Evolutionary conservation across 306 rosid genomes (phyloP).

Genomic region (Hippophae tibetana): DNA sequence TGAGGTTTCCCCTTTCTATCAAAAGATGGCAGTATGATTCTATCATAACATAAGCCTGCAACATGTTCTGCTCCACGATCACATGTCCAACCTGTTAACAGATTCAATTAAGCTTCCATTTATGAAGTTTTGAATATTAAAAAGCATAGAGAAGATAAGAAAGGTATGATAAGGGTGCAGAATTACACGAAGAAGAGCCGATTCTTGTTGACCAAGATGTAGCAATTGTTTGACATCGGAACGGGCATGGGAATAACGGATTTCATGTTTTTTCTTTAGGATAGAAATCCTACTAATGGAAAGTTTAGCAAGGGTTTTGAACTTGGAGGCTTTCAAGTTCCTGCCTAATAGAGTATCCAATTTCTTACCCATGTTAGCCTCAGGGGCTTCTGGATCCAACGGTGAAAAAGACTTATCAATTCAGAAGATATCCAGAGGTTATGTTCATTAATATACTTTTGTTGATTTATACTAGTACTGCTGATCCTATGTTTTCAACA

Average conservation of each 20-base stretch:
- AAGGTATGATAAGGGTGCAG: not conserved
- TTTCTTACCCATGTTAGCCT: conserved; percentile 38
- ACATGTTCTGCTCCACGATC: conserved; percentile 44
- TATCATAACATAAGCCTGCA: conserved; percentile 43
- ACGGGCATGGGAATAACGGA: conserved; percentile 31
- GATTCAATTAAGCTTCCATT: conserved; percentile 5
- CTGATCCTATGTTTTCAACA: too few relatives aligned
- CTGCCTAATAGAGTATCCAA: conserved; percentile 40
- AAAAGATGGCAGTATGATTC: conserved; percentile 40
- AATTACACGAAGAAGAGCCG: conserved; percentile 54
- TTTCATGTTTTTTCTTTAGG: conserved; percentile 44
- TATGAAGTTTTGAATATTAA: not conserved
- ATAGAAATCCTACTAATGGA: conserved; percentile 45
- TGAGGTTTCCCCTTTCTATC: conserved; percentile 28
- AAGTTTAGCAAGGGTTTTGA: conserved; percentile 28
- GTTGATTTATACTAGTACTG: too few relatives aligned
- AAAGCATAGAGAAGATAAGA: not conserved
- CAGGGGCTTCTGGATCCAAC: too few relatives aligned
- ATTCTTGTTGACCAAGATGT: conserved; percentile 45
- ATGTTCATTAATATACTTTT: too few relatives aligned
- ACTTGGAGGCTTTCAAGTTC: conserved; percentile 35
- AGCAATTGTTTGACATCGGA: conserved; percentile 53
- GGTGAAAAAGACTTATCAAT: too few relatives aligned
- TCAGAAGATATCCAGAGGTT: too few relatives aligned
- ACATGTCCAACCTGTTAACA: conserved; percentile 48